Base-by-base conservation (phyloP, 257 asterid genomes). In the Salvia splendens region DNA sequence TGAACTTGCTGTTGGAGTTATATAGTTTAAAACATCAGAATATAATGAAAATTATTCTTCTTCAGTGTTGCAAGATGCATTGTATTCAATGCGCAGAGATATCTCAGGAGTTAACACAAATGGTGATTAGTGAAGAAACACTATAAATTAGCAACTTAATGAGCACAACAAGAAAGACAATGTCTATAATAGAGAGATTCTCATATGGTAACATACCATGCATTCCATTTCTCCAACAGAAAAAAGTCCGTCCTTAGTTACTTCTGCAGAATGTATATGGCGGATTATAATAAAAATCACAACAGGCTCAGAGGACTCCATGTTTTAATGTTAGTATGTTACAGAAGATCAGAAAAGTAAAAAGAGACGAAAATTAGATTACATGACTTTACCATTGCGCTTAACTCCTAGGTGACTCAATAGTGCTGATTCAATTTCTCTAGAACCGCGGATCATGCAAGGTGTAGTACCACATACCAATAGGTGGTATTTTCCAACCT, bases 181-280 rank as follows among this genome's bases (percentile, higher is more conserved):
- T 32, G 67, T 57, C 38, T 33, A 41, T 51, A 17, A 43, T 48
- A 67, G 75, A 66, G 65, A 33, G 54, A 65, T 64, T 41, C 67
- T 30, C 28, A 69, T 38, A 49, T 47, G 41, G 61, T 42, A 73
- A 76, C 87, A 75, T 73, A 94, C 99, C 99, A 94, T 94, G 73
- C 99, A 94, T 80, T 94, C 99, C 99, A 94, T 94, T 85, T 91
- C 98, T 65, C 99, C 99, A 69, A 94, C 97, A 79, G 99, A 94
- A 80, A 94, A 94, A 68, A 94, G 81, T 30, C 99, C 99, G 78
- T 91, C 99, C 80, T 88, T 94, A 40, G 99, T 94, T 53, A 94
- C 96, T 80, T 94, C 99, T 88, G 96, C 83, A 78, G 63, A 74
- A 73, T 28, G 51, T 41, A 75, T 48, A 43, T 9, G 30, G 35